Conservation (phyloP, 1,284 basidiomycete genomes). For the Trichosporon coremiiforme region DNA sequence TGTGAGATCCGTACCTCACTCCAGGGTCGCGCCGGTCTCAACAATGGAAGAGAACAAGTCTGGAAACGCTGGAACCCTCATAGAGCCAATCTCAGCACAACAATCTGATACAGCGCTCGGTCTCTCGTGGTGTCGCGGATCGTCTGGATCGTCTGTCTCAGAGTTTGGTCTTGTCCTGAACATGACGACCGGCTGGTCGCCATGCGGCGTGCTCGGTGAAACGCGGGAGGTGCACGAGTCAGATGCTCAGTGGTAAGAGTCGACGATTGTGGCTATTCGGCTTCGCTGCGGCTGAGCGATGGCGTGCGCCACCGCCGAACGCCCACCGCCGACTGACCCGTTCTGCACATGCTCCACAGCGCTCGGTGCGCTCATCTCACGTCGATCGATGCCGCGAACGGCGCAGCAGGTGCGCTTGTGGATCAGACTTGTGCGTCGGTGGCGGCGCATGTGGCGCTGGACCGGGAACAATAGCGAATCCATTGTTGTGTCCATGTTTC, state of each 20-base stretch:
- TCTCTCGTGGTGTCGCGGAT: background rate
- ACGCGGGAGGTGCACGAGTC: background rate
- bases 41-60: background rate
- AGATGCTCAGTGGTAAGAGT: too few relatives aligned
- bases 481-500: background rate
- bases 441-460: background rate
- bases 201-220: background rate
- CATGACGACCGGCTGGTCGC: background rate
- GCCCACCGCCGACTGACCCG: background rate
- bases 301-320: background rate
- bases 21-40: background rate
- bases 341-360: background rate
- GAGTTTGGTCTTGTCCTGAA: background rate
- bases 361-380: background rate
- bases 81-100: background rate
- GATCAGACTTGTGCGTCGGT: background rate
- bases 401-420: background rate
- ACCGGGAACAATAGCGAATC: background rate
- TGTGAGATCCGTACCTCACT: background rate
- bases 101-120: conserved; percentile 3
- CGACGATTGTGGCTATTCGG: background rate
- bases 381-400: too few relatives aligned
- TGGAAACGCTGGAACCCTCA: background rate
- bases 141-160: background rate
- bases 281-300: background rate